phyloP scores from a whole-genome alignment of 441 rosid genomes.

The Gossypium lobatum region DNA sequence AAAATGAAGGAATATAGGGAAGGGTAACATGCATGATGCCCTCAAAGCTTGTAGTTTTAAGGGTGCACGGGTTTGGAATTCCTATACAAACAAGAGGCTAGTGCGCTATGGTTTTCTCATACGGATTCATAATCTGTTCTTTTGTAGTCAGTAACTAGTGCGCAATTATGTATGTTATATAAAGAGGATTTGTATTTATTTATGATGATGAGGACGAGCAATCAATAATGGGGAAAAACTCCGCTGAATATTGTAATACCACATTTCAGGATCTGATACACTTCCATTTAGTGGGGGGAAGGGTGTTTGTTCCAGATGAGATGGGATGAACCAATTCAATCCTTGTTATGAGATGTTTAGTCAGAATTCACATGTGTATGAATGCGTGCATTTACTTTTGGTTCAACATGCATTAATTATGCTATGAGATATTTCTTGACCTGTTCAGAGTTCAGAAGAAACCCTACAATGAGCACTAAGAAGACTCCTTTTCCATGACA shows the following conservation, averaged over 20 bases:
- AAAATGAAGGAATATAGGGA: slow-evolving; percentile 6
- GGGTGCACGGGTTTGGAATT: background rate
- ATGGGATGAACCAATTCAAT: too few species aligned
- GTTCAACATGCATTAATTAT: too few species aligned
- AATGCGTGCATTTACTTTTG: too few species aligned
- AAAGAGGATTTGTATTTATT: slow-evolving; percentile 20
- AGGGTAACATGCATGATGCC: slow-evolving; percentile 7
- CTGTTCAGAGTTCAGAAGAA: too few species aligned
- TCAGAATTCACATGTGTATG: too few species aligned
- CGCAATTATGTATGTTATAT: slow-evolving; percentile 16
- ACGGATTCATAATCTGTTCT: slow-evolving; percentile 26
- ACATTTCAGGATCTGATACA: background rate
- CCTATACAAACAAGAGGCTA: background rate
- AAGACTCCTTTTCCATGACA: too few species aligned
- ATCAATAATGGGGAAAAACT: slow-evolving; percentile 17
- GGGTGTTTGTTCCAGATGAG: too few species aligned
- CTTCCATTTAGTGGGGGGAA: too few species aligned
- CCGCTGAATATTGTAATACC: background rate
- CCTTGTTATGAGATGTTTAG: too few species aligned
- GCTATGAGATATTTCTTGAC: too few species aligned
- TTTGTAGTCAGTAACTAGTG: slow-evolving; percentile 40
- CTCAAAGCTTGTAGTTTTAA: background rate
- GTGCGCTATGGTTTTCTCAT: background rate
- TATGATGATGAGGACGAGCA: slow-evolving; percentile 16
- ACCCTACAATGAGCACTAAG: too few species aligned